Base-by-base conservation (phyloP, 352 stramenopile species). In the Thalassiosira pacifica region DNA sequence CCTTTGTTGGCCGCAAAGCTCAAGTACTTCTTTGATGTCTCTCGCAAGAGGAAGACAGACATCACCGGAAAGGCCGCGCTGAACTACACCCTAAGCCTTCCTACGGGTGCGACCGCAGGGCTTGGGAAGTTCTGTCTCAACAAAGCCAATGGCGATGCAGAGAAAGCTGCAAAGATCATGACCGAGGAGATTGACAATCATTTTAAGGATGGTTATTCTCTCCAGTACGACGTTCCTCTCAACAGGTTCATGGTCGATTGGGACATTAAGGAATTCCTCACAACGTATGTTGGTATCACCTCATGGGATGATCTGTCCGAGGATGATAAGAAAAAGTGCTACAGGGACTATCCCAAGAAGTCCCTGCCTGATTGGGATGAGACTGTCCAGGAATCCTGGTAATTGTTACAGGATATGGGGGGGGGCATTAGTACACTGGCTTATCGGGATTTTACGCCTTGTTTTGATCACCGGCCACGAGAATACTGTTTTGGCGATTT, bases 231-330 rank as follows among this genome's bases (percentile, higher is more conserved):
- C 18, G 11, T 5, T 2, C 3, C 63, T 32, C 63, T 70, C 9
- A 18, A 70, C 13, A 70, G 24, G 22, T 70, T 70, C 63, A 70
- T 70, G 63, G 18, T 29, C 13, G 63, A 70, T 70, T 70, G 19
- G 11, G 63, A 70, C 37, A 70, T 70, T 1, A 70, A 70, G 13
- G 2, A 52, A 55, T 70, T 70, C 26, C 13, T 55, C 31, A 70
- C 31, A 5, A 22, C 53, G 1, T 32, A 52, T 19, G 11, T 48
- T 26, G 63, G 63, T 18, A 22, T 70, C 22, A 18, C 9, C 4
- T 70, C 63, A 2, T 70, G 63, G 63, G 63, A 55, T 55, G 63
- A 52, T 55, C 1, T 70, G 1, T 2, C 4, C 34, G 63, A 70
- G 18, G 31, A 27, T 16, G 4, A 19, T 0, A 70, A 37, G n/a